phyloP scores from a whole-genome alignment of 73 alveolate species.

The Paramecium biaurelia region DNA sequence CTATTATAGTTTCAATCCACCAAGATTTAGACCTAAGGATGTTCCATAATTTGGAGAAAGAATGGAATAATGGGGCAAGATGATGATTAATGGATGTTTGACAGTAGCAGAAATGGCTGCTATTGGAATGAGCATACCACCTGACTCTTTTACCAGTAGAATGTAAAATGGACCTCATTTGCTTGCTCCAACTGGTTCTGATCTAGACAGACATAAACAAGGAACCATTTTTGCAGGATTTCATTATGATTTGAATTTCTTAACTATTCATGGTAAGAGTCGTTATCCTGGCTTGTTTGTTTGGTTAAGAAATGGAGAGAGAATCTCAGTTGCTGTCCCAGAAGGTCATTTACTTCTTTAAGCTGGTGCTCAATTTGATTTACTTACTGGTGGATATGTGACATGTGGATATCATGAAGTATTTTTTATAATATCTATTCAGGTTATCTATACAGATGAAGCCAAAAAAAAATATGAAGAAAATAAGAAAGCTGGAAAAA shows the following conservation, averaged over 20 bases:
- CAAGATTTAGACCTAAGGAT: slow-evolving; percentile 76
- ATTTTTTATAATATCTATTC: background rate
- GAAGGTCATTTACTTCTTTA: slow-evolving; percentile 72
- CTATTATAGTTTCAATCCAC: slow-evolving; percentile 49
- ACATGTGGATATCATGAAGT: slow-evolving; percentile 79
- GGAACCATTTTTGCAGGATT: slow-evolving; percentile 93
- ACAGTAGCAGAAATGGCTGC: slow-evolving; percentile 94
- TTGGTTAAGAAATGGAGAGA: slow-evolving; percentile 82
- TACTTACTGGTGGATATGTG: slow-evolving; percentile 78
- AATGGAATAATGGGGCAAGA: slow-evolving; percentile 90
- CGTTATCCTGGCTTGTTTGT: slow-evolving; percentile 82
- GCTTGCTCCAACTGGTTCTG: slow-evolving; percentile 95
- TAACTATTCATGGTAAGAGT: slow-evolving; percentile 84
- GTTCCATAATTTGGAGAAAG: slow-evolving; percentile 78
- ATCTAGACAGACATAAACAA: slow-evolving; percentile 71
- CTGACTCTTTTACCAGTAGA: slow-evolving; percentile 74
- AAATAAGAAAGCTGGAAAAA: slow-evolving; percentile 59
- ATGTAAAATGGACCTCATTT: slow-evolving; percentile 90
- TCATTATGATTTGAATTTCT: slow-evolving; percentile 86
- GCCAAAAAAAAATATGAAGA: slow-evolving; percentile 44
- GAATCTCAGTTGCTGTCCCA: slow-evolving; percentile 76
- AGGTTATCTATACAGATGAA: slow-evolving; percentile 71
- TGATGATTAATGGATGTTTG: slow-evolving; percentile 81
- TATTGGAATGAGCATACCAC: slow-evolving; percentile 79
- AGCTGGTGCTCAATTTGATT: slow-evolving; percentile 77